phyloP scores from a whole-genome alignment of 352 stramenopile genomes.

The Nothophytophthora sp. region DNA sequence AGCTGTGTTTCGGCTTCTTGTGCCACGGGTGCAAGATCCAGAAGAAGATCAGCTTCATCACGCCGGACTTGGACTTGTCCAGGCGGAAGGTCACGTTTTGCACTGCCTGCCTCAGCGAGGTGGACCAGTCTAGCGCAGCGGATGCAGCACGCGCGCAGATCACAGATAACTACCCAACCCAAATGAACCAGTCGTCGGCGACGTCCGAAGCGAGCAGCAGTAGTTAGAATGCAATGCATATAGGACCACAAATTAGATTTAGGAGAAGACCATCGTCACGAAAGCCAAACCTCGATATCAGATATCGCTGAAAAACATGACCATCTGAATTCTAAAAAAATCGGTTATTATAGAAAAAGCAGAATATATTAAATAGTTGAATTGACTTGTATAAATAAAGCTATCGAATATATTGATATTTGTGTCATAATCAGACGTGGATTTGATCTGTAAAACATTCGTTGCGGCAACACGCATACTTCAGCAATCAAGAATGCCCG shows the following conservation, averaged over 20 bases:
- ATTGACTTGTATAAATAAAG: no score
- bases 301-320: no score
- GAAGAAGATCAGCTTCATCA: constrained; percentile 41
- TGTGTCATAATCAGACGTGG: no score
- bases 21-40: constrained; percentile 34
- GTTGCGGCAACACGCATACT: no score
- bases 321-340: no score
- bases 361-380: no score
- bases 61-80: constrained; percentile 19
- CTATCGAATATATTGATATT: no score
- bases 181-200: constrained; percentile 10
- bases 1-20: constrained; percentile 30
- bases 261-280: neutral
- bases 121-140: constrained; percentile 15
- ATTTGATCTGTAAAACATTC: no score
- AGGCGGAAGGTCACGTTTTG: constrained; percentile 38
- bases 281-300: no score
- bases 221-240: constrained; percentile 5
- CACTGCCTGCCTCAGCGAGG: constrained; percentile 18
- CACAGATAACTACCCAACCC: constrained; percentile 17
- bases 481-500: no score
- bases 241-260: neutral
- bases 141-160: constrained; percentile 27
- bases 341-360: no score
- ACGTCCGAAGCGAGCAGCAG: constrained; percentile 24